phyloP scores from a whole-genome alignment of 1,139 yeast genomes.

The Ashbya aceris region DNA sequence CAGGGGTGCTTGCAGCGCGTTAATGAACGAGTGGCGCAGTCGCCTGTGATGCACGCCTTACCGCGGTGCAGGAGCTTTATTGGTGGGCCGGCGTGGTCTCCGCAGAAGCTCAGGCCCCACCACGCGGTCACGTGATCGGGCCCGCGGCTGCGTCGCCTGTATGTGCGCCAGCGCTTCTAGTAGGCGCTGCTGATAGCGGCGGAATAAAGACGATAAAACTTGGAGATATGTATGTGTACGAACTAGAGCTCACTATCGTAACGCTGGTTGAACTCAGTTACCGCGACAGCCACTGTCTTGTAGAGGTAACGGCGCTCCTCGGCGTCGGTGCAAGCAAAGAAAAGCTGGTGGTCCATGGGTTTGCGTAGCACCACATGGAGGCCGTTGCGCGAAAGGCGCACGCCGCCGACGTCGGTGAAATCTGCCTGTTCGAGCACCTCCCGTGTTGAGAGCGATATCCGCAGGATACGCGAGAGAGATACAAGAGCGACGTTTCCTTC shows the following conservation, averaged over 20 bases:
- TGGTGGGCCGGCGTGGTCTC: no score
- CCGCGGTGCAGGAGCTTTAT: no score
- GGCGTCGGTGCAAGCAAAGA: slow-evolving; percentile 71
- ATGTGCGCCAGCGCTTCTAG: no score
- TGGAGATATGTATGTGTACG: background rate
- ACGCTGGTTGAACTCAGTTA: slow-evolving; percentile 62
- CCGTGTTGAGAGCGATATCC: slow-evolving; percentile 57
- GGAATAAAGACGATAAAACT: background rate
- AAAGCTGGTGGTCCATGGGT: slow-evolving; percentile 42
- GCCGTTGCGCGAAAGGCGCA: slow-evolving; percentile 75
- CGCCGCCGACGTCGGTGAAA: slow-evolving; percentile 29
- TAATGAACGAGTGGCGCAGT: no score
- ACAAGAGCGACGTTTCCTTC: slow-evolving; percentile 70
- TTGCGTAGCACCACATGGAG: slow-evolving; percentile 56
- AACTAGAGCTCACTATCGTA: slow-evolving; percentile 31
- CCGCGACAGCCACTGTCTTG: slow-evolving; percentile 71
- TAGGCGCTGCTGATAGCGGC: background rate
- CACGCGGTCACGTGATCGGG: no score
- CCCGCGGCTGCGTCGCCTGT: no score
- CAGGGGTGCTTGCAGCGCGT: no score
- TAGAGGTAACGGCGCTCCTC: slow-evolving; percentile 59
- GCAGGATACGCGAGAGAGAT: slow-evolving; percentile 60
- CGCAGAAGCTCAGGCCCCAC: no score
- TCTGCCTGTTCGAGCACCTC: slow-evolving; percentile 30
- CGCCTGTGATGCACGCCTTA: no score